Evolutionary conservation across 192 early-diverging fungal species (phyloP).

Genomic region (Chytriomyces sp.): DNA sequence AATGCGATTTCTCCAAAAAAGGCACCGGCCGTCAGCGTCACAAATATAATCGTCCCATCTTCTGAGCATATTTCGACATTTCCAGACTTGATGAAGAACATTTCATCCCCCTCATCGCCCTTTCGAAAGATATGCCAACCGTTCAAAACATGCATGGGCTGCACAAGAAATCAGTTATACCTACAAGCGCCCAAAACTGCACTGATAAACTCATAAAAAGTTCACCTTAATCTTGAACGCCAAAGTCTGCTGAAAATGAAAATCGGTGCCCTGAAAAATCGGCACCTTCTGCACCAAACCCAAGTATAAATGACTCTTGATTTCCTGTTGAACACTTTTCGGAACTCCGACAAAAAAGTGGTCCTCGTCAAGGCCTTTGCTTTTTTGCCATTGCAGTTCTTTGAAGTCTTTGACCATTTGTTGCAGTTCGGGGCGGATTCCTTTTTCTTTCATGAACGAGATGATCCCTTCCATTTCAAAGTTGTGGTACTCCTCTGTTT

Average conservation of each 20-base stretch:
- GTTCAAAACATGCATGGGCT: constrained; percentile 40
- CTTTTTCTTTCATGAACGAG: constrained; percentile 39
- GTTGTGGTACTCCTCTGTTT: constrained; percentile 41
- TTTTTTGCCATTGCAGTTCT: constrained; percentile 44
- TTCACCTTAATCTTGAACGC: constrained; percentile 44
- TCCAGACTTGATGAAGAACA: constrained; percentile 45
- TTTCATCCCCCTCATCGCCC: constrained; percentile 46
- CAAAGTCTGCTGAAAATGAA: constrained; percentile 37
- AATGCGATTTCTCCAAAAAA: constrained; percentile 43
- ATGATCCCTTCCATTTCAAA: constrained; percentile 41
- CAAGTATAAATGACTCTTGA: constrained; percentile 46
- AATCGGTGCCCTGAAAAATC: constrained; percentile 38
- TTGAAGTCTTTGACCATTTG: constrained; percentile 45
- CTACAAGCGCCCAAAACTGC: not conserved
- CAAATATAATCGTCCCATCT: constrained; percentile 34
- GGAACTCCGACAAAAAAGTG: constrained; percentile 43
- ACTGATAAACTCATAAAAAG: not conserved
- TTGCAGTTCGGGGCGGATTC: constrained; percentile 35
- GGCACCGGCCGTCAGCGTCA: constrained; percentile 17
- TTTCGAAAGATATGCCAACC: constrained; percentile 45
- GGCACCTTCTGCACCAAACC: constrained; percentile 45
- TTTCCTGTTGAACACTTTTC: constrained; percentile 42
- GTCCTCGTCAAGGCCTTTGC: constrained; percentile 44
- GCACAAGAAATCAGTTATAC: not conserved
- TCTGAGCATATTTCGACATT: constrained; percentile 39